Conservation (phyloP, 441 rosid species). For the Theobroma grandiflorum region DNA sequence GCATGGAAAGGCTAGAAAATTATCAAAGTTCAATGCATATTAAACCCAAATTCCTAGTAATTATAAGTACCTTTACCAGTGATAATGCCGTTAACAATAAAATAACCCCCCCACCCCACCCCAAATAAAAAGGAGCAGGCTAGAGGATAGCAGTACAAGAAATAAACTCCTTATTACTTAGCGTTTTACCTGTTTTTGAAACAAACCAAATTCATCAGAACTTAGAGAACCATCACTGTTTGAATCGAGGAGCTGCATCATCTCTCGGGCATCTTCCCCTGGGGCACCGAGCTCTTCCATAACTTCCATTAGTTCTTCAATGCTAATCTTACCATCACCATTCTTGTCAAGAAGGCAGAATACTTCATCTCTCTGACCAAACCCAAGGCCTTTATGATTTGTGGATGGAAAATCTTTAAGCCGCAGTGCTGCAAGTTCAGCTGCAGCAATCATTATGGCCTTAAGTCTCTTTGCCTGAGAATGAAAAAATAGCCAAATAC, state of each 20-base stretch:
- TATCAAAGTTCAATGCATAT: conserved; percentile 1
- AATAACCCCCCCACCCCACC: not conserved
- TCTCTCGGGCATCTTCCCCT: conserved; percentile 88
- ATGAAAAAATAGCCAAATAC: conserved; percentile 26
- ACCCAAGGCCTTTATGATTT: conserved; percentile 53
- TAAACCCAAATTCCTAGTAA: not conserved
- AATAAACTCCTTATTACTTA: not conserved
- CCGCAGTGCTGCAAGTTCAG: conserved; percentile 90
- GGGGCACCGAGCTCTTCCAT: conserved; percentile 99
- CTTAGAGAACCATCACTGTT: conserved; percentile 96
- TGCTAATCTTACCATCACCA: conserved; percentile 96
- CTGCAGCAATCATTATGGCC: conserved; percentile 97
- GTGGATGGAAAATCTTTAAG: conserved; percentile 78
- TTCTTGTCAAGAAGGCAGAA: conserved; percentile 89
- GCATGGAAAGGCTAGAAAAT: not conserved
- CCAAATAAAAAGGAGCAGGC: not conserved
- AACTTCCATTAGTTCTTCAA: conserved; percentile 92
- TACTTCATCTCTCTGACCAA: conserved; percentile 67
- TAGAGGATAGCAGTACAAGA: not conserved
- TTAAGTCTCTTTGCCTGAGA: conserved; percentile 82
- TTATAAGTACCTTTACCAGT: not conserved
- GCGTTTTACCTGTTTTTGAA: conserved; percentile 76
- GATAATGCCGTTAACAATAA: not conserved
- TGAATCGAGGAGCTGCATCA: conserved; percentile 95
- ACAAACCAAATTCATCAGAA: conserved; percentile 84